Evolutionary conservation across 2,329 filamentous ascomycete genomes (phyloP).

Genomic region (Diaporthe helianthi): DNA sequence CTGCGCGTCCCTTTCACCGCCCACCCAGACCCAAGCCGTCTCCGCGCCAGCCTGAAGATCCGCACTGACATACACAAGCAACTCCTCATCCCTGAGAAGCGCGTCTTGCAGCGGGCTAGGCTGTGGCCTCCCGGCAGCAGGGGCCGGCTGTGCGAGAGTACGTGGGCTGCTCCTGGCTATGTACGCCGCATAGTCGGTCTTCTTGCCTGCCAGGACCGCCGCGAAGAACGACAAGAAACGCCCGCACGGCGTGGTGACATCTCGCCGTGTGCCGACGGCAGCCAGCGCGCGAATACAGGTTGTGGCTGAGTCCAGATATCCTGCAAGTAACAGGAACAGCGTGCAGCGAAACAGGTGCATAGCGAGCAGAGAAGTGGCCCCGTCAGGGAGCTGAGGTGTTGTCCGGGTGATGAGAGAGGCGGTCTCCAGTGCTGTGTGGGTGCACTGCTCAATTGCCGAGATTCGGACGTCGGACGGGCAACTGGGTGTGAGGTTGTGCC

Average conservation of each 20-base stretch:
- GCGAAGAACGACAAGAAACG: slow-evolving; percentile 85
- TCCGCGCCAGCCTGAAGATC: slow-evolving; percentile 84
- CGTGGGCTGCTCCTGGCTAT: slow-evolving; percentile 46
- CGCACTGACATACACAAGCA: slow-evolving; percentile 84
- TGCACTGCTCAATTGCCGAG: slow-evolving; percentile 79
- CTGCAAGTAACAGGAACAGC: slow-evolving; percentile 78
- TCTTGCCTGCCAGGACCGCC: slow-evolving; percentile 65
- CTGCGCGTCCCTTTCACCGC: slow-evolving; percentile 59
- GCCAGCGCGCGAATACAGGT: slow-evolving; percentile 76
- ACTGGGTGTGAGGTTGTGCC: slow-evolving; percentile 82
- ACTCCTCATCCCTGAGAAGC: slow-evolving; percentile 76
- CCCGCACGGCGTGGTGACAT: slow-evolving; percentile 79
- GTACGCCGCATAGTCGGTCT: slow-evolving; percentile 53
- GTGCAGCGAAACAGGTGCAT: slow-evolving; percentile 88
- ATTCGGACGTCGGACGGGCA: slow-evolving; percentile 71
- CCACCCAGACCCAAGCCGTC: slow-evolving; percentile 83
- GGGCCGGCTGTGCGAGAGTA: slow-evolving; percentile 40
- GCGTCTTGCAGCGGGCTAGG: slow-evolving; percentile 45
- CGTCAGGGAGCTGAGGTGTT: slow-evolving; percentile 66
- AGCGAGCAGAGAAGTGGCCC: slow-evolving; percentile 77
- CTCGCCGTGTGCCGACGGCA: slow-evolving; percentile 73
- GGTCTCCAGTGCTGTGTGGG: slow-evolving; percentile 78
- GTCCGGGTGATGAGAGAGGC: slow-evolving; percentile 75
- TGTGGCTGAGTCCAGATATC: slow-evolving; percentile 75
- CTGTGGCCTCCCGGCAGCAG: slow-evolving; percentile 38